A percentile compares a stretch with the other conserved stretches of the same genome.
Evolutionary conservation across 2,329 filamentous ascomycete species (phyloP).

Genomic region (Cryoendolithus antarcticus): DNA sequence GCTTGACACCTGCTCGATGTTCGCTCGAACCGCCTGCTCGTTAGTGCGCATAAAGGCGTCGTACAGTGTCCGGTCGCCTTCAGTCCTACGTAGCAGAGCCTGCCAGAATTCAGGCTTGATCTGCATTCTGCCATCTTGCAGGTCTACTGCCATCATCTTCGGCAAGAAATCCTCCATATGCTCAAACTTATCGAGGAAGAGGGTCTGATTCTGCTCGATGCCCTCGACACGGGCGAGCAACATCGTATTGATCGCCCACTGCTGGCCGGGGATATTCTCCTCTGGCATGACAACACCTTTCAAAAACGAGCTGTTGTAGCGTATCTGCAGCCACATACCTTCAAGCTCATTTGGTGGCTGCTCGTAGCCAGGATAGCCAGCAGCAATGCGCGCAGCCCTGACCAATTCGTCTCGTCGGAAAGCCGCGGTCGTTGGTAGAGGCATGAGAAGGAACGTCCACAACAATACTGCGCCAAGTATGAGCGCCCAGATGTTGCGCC

Average conservation of each 20-base stretch:
- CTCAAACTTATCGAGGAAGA: slow-evolving; percentile 2
- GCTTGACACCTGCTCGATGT: background rate
- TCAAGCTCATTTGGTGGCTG: slow-evolving; percentile 1
- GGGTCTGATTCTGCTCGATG: background rate
- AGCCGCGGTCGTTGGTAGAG: background rate
- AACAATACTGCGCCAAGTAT: slow-evolving; percentile 2
- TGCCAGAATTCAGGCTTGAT: slow-evolving; percentile 54
- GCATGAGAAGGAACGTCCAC: background rate
- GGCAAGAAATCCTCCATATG: slow-evolving; percentile 42
- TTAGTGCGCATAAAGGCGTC: slow-evolving; percentile 21
- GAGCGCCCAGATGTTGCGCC: slow-evolving; percentile 5
- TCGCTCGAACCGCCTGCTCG: slow-evolving; percentile 15
- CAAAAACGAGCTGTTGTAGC: background rate
- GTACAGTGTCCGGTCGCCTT: slow-evolving; percentile 29
- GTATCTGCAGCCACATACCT: background rate
- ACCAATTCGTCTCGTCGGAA: slow-evolving; percentile 1
- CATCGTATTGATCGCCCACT: slow-evolving; percentile 1
- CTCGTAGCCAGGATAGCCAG: slow-evolving; percentile 1
- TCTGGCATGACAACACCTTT: background rate
- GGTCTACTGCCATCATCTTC: slow-evolving; percentile 40
- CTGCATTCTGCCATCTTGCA: slow-evolving; percentile 39
- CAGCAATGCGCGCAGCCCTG: background rate
- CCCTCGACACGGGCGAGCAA: background rate
- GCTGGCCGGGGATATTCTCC: background rate
- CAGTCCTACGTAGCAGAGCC: slow-evolving; percentile 47